Base-by-base conservation (phyloP, 306 rosid species). In the Cicer bijugum region DNA sequence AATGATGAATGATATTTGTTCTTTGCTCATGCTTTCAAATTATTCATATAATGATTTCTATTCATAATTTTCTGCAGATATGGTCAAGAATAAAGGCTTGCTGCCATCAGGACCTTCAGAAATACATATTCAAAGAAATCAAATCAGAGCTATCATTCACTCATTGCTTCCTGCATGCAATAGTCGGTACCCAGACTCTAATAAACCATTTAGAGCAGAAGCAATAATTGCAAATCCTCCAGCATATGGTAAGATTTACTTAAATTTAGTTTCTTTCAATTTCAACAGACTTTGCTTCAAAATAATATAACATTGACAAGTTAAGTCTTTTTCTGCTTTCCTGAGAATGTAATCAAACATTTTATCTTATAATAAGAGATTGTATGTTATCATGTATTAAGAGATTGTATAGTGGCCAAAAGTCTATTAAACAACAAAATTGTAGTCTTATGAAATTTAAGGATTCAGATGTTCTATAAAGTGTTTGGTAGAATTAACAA, bases 141-240 rank as follows among this genome's bases (percentile, higher is more conserved):
- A 94, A 79, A 77, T 94, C 10, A 94, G 80, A 85, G 83, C 81
- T 12, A 94, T 94, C 39, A 80, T 94, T 65, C 44, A 67, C 77
- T 84, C 97, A 61, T 80, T 94, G 81, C 88, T 88, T 80, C 91
- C 95, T 78, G 98, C 98, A 39, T 94, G 98, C 92, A 20, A 52
- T 78, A 82, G 85, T 15, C 77, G 67, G 37, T 95, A 94, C 79
- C 97, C 90, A 12, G 90, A 84, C 12, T 78, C 90, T 63, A 75
- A 81, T 7, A 51, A 84, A 81, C 81, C 77, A n/a, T 94, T 94
- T 82, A 71, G 62, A 59, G 96, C 87, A 16, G 91, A 91, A 17
- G 97, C 98, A 1, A 89, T 94, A 83, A 91, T 94, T 82, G 92
- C 98, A 78, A 94, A 94, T 58, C 97, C 98, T 48, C 98, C 98